Base-by-base conservation (phyloP, 2,329 filamentous ascomycete genomes). In the Colletotrichum simmondsii region DNA sequence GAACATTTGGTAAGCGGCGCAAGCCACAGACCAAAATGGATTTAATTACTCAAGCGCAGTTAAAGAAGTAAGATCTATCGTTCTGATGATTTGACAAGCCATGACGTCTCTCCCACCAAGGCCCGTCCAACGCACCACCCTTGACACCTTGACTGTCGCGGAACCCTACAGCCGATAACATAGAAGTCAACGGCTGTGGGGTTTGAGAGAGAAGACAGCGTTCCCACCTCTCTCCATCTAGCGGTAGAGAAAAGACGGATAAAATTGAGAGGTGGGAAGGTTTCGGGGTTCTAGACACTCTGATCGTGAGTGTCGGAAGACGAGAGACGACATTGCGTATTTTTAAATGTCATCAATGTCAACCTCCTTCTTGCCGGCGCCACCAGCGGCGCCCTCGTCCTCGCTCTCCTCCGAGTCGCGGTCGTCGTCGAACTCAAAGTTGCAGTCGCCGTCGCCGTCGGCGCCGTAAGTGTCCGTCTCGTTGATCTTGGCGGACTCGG, bases 401-500 rank as follows among this genome's bases (percentile, higher is more conserved):
- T 89, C 89, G 30, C 82, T 84, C 52, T 90, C 85, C 58, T 87
- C 88, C 53, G 82, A 81, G 80, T 94, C 92, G 77, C 92, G 89
- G 85, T 98, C 96, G 84, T 98, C 95, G 87, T 97, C 97, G 88
- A 98, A 98, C 87, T 98, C 97, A 89, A 99, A 98, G 86, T 97
- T 97, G 87, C 94, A 95, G 81, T 98, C 95, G 85, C 97, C 96
- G 83, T 97, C 93, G 84, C 95, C 95, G 84, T 95, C 94, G 85
- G 95, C 94, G 80, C 94, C 91, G 81, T 93, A 97, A 60, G 95
- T 97, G 85, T 98, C 97, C 76, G 95, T 98, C 91, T 99, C 97
- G 91, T 99, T 99, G 91, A 99, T 99, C 93, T 98, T 98, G 83
- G 97, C 97, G 81, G 92, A 94, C 87, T 98, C 97, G 78, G 97